Conservation (phyloP, 495 filamentous ascomycete genomes). For the Penicillium alfredii region DNA sequence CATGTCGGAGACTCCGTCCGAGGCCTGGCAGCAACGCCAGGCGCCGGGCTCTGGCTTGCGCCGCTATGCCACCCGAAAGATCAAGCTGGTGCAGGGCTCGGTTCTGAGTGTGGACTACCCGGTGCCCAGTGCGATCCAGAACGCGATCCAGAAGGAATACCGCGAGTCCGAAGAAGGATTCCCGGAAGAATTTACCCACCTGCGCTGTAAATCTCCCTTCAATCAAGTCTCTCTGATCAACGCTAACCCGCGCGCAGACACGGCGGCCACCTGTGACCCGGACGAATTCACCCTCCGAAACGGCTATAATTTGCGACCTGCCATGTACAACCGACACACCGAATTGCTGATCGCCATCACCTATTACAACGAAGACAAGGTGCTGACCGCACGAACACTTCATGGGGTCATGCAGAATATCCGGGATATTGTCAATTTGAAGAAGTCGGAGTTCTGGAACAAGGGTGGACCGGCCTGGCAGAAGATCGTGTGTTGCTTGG, state of each 20-base stretch:
- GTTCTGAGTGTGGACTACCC: constrained; percentile 97
- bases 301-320: constrained; percentile 93
- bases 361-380: constrained; percentile 99
- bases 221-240: background rate
- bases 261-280: constrained; percentile 94
- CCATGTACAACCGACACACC: constrained; percentile 98
- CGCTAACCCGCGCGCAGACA: constrained; percentile 50
- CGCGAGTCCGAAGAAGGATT: constrained; percentile 70
- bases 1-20: constrained; percentile 42
- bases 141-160: constrained; percentile 92
- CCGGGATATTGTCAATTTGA: constrained; percentile 93
- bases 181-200: constrained; percentile 86
- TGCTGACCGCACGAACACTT: constrained; percentile 81
- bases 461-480: constrained; percentile 98
- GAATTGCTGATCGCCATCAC: constrained; percentile 96
- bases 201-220: constrained; percentile 61
- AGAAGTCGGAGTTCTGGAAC: constrained; percentile 99
- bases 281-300: constrained; percentile 98
- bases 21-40: constrained; percentile 81
- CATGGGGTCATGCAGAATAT: constrained; percentile 99
- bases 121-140: constrained; percentile 93
- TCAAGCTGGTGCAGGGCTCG: constrained; percentile 91
- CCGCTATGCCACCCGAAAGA: constrained; percentile 87
- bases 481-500: constrained; percentile 92
- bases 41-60: constrained; percentile 63